phyloP scores from a whole-genome alignment of 495 filamentous ascomycete species.

The Hyaloscypha finlandica region DNA sequence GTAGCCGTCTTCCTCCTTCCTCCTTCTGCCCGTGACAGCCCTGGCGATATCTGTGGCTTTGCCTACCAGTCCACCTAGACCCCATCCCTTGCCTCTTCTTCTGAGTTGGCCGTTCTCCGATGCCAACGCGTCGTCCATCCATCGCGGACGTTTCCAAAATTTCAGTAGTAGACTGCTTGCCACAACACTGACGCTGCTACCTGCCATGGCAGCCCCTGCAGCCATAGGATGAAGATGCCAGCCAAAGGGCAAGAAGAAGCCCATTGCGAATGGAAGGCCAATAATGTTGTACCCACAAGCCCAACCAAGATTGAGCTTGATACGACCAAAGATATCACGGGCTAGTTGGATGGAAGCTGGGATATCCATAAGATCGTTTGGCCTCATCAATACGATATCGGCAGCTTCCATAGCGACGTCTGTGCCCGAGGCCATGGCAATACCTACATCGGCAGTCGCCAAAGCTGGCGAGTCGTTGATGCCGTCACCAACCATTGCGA shows the following conservation, averaged over 20 bases:
- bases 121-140: constrained; percentile 79
- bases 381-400: constrained; percentile 92
- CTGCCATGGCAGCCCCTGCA: constrained; percentile 93
- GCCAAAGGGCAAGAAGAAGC: constrained; percentile 85
- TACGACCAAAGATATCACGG: constrained; percentile 83
- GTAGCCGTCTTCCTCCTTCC: constrained; percentile 56
- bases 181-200: constrained; percentile 87
- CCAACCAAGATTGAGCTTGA: constrained; percentile 92
- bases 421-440: constrained; percentile 88
- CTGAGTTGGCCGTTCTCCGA: constrained; percentile 52
- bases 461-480: constrained; percentile 99
- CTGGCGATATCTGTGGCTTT: constrained; percentile 41
- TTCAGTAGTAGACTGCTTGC: constrained; percentile 80
- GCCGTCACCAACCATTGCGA: constrained; percentile 98
- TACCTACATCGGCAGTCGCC: constrained; percentile 88
- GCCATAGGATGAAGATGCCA: constrained; percentile 91
- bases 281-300: constrained; percentile 91
- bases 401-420: constrained; percentile 99
- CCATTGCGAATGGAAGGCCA: constrained; percentile 96
- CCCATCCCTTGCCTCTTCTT: constrained; percentile 49
- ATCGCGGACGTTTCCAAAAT: constrained; percentile 81
- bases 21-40: constrained; percentile 37
- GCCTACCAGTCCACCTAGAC: constrained; percentile 42
- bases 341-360: constrained; percentile 82
- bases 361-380: constrained; percentile 87